Evolutionary conservation across 1,139 yeast genomes (phyloP), one percentile per base, ranked within the genome.

Genomic region (Diutina pseudorugosa): DNA sequence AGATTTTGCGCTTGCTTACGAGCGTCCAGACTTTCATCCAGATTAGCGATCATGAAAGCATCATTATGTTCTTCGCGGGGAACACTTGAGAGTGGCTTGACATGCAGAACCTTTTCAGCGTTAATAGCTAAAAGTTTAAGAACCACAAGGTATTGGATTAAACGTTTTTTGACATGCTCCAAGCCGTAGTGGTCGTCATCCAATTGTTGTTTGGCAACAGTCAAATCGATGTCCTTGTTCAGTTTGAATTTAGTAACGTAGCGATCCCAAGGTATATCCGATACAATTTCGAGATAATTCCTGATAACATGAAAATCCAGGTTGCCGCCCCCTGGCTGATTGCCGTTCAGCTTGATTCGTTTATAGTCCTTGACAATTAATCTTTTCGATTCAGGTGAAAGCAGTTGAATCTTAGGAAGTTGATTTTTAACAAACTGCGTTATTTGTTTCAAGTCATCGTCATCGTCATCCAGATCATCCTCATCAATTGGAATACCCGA

Each of bases 141-240:
- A 16, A 45, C 49, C 6, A 45, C 49, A 4, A 45, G 40, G 14
- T 45, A 45, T 16, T 45, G 49, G 16, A 45, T 45, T 53, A 91
- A 75, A 53, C 97, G 75, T 59, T 79, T 84, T 65, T 91, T 91
- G 51, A 89, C 95, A 57, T 83, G 81, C 54, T 82, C 80, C 62
- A 91, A 73, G 0, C 97, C 97, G 63, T 81, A 87, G 67, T 91
- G 97, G 59, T 89, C 96, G 40, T 73, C 75, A 62, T 90, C 89
- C 45, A 91, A 70, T 56, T 82, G 81, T 19, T 67, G 64, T 54
- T 76, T 75, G 0, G 95, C 95, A 12, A 65, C 66, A 1, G 60
- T 64, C 23, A 87, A 66, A 58, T 85, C 80, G 52, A 82, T 70
- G 45, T 73, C 75, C 52, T 66, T 68, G 56, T 73, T 72, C n/a